Percentiles rank a stretch among this genome's conserved stretches.
Evolutionary conservation across 2,329 filamentous ascomycete genomes (phyloP).

Genomic region (Cryphonectria japonica): DNA sequence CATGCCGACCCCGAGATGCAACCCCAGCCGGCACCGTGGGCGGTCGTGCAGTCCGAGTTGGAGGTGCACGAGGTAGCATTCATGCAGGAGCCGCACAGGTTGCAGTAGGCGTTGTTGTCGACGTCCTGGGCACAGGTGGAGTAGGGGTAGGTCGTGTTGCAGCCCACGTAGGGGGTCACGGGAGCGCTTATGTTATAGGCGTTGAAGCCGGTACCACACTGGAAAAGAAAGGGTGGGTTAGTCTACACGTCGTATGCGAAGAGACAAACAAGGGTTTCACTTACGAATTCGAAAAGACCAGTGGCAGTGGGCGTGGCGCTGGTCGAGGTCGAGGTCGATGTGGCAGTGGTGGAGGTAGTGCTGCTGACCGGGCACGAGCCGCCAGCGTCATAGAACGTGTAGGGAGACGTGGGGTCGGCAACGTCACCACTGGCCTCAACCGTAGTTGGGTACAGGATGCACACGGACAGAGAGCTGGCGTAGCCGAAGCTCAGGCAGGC

Average conservation of each 20-base stretch:
- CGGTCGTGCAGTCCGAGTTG: constrained; percentile 20
- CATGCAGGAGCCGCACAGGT: constrained; percentile 23
- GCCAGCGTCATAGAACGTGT: constrained; percentile 27
- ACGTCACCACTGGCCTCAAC: constrained; percentile 26
- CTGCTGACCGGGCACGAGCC: constrained; percentile 16
- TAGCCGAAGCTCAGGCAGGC: constrained; percentile 25
- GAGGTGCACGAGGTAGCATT: constrained; percentile 9
- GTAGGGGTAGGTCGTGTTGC: constrained; percentile 19
- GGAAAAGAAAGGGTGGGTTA: not conserved
- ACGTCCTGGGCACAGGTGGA: constrained; percentile 18
- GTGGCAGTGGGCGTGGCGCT: constrained; percentile 22
- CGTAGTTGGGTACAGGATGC: constrained; percentile 20
- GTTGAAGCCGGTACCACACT: constrained; percentile 20
- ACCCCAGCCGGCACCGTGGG: constrained; percentile 11
- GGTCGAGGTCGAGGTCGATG: constrained; percentile 8
- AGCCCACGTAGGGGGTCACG: constrained; percentile 18
- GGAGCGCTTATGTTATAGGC: constrained; percentile 22
- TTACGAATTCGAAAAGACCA: constrained; percentile 21
- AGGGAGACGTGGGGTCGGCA: constrained; percentile 36
- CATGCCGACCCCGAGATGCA: constrained; percentile 25
- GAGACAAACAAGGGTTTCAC: not conserved
- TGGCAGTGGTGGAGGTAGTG: constrained; percentile 4
- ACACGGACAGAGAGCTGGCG: not conserved
- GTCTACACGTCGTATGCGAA: not conserved
- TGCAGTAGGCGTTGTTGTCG: constrained; percentile 26